Evolutionary conservation across 345 rosid species (phyloP).

Genomic region (Corymbia maculata): DNA sequence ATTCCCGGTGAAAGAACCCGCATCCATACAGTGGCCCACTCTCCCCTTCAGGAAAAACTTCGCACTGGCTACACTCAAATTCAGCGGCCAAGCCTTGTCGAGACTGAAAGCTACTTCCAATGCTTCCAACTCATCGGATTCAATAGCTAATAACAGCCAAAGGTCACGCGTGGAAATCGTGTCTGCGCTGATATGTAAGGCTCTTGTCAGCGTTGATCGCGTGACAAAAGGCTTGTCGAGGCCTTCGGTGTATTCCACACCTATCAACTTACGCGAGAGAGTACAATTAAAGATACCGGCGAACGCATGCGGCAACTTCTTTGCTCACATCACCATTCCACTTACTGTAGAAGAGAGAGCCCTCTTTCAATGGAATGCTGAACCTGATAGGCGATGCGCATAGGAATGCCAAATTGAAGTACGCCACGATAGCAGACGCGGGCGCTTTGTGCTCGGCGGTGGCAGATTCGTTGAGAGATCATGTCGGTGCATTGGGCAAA

Average conservation of each 20-base stretch:
- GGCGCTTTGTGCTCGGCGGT: not conserved
- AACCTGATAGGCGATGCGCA: not conserved
- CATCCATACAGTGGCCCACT: too few species aligned
- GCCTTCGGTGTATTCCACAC: not conserved
- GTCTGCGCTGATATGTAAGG: conserved; percentile 10
- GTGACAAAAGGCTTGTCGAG: not conserved
- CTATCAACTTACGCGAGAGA: not conserved
- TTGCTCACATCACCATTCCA: not conserved
- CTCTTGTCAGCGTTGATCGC: not conserved
- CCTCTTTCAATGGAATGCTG: conserved; percentile 6
- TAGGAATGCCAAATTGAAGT: not conserved
- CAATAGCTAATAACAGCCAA: not conserved
- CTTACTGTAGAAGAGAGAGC: not conserved
- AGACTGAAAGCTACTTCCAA: not conserved
- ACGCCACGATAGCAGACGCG: not conserved
- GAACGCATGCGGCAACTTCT: not conserved
- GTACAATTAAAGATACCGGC: not conserved
- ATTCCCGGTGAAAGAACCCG: not conserved
- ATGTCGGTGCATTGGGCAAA: not conserved
- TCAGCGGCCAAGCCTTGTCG: not conserved
- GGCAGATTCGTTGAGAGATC: not conserved
- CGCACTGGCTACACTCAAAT: not conserved
- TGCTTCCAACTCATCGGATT: not conserved
- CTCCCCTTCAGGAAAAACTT: not conserved
- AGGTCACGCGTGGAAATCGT: conserved; percentile 8